These are phyloP conservation scores for Sutorius eximius DNA, from an alignment of 1,284 basidiomycete genomes.

Conservation along the genomic window DNA sequence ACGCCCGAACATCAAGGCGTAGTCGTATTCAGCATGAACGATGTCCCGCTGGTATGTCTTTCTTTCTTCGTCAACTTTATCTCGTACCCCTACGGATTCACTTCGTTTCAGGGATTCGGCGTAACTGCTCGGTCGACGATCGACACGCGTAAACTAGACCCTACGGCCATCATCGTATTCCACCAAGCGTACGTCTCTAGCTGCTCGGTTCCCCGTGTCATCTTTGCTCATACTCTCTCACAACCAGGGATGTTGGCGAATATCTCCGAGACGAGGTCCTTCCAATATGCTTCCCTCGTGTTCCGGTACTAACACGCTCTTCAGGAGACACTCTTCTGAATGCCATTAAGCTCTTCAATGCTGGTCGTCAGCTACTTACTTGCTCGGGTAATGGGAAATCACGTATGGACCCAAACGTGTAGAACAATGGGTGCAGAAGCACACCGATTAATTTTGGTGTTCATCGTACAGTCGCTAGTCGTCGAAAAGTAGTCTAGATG, in stretches of 20 bases:
- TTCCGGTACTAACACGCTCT: conserved; percentile 8
- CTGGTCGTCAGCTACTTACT: conserved; percentile 10
- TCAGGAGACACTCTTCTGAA: conserved; percentile 72
- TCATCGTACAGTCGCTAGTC: conserved; percentile 7
- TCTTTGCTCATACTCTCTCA: conserved; percentile 6
- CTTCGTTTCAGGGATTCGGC: conserved; percentile 82
- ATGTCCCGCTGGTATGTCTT: conserved; percentile 79
- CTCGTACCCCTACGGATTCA: conserved; percentile 9
- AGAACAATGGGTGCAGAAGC: background rate
- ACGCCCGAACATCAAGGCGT: conserved; percentile 99
- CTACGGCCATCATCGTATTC: conserved; percentile 98
- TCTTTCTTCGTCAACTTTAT: background rate
- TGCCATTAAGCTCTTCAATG: background rate
- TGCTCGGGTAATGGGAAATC: conserved; percentile 24
- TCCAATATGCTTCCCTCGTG: conserved; percentile 6
- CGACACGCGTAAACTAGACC: conserved; percentile 96
- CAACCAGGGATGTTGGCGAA: conserved; percentile 87
- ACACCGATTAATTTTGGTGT: background rate
- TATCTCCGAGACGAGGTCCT: conserved; percentile 91
- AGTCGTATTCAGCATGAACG: conserved; percentile 94
- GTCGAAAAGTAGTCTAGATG: conserved; percentile 34
- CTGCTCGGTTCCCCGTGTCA: conserved; percentile 1
- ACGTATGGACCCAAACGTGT: conserved; percentile 10
- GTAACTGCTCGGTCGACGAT: conserved; percentile 95
- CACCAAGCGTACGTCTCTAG: conserved; percentile 80